Percentiles rank a stretch among this genome's conserved stretches.
Conservation (phyloP, 164 flowering plant genomes). For the Aristolochia fimbriata region DNA sequence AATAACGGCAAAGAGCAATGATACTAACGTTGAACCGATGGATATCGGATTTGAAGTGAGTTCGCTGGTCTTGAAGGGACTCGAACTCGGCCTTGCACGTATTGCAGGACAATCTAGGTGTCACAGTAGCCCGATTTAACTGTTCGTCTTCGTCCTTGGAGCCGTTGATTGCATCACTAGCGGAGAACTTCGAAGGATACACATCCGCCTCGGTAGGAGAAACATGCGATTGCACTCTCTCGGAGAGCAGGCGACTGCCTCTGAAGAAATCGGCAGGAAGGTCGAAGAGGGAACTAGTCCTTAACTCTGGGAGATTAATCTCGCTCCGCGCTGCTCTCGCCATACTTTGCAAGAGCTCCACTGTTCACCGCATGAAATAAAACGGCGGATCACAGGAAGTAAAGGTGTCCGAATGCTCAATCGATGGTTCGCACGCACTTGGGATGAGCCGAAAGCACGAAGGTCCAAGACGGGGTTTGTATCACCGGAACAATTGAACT, state of each 20-base stretch:
- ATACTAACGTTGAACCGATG: conserved; percentile 74
- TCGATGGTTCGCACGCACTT: too few species aligned
- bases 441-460: too few species aligned
- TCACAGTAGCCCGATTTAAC: conserved; percentile 5
- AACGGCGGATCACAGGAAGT: background rate
- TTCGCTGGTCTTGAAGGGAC: conserved; percentile 79
- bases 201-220: background rate
- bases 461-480: too few species aligned
- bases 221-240: conserved; percentile 1
- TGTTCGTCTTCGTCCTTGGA: background rate
- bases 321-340: background rate
- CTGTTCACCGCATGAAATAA: background rate
- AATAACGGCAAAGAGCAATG: background rate
- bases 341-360: background rate
- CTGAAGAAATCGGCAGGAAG: conserved; percentile 51
- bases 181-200: background rate
- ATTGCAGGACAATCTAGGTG: conserved; percentile 65
- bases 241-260: conserved; percentile 38
- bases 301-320: conserved; percentile 16
- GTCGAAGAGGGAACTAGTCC: conserved; percentile 54
- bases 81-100: conserved; percentile 77
- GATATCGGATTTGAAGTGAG: conserved; percentile 81
- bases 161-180: conserved; percentile 2
- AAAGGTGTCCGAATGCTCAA: too few species aligned
- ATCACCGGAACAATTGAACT: too few species aligned